phyloP scores from a whole-genome alignment of 2,329 filamentous ascomycete genomes.

The Thelonectria blattea region DNA sequence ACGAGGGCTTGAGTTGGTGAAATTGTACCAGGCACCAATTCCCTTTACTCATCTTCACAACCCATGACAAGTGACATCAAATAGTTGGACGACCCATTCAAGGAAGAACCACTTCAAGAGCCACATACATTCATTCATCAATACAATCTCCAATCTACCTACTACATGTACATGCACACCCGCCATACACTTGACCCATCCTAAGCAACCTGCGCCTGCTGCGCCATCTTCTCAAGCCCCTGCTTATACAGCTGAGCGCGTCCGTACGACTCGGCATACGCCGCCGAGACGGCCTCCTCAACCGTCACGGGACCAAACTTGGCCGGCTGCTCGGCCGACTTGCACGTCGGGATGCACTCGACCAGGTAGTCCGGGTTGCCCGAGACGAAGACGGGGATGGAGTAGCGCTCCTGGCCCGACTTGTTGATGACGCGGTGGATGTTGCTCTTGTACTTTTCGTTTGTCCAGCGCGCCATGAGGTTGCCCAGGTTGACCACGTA shows the following conservation, averaged over 20 bases:
- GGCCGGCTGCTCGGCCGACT: conserved; percentile 28
- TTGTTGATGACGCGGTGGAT: conserved; percentile 63
- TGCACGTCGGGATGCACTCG: conserved; percentile 43
- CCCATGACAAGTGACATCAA: no score
- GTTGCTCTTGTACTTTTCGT: conserved; percentile 58
- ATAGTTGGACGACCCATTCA: no score
- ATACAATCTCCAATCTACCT: background rate
- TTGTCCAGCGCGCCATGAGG: conserved; percentile 57
- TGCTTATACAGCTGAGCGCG: conserved; percentile 42
- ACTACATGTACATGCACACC: background rate
- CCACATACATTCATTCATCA: background rate
- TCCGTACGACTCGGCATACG: conserved; percentile 44
- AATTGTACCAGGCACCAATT: no score
- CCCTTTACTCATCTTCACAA: no score
- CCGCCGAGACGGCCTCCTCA: conserved; percentile 40
- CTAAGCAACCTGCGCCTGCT: conserved; percentile 13
- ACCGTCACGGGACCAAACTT: conserved; percentile 44
- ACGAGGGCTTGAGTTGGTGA: no score
- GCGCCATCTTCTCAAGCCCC: conserved; percentile 27
- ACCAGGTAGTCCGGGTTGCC: conserved; percentile 55
- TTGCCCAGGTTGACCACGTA: conserved; percentile 60
- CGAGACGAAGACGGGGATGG: conserved; percentile 62
- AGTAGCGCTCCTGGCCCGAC: conserved; percentile 57
- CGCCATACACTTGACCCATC: no score
- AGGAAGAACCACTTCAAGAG: no score